Percentiles rank a stretch among this genome's conserved stretches.
phyloP scores from a whole-genome alignment of 805 yeast genomes.

The Ogataea haglerorum region DNA sequence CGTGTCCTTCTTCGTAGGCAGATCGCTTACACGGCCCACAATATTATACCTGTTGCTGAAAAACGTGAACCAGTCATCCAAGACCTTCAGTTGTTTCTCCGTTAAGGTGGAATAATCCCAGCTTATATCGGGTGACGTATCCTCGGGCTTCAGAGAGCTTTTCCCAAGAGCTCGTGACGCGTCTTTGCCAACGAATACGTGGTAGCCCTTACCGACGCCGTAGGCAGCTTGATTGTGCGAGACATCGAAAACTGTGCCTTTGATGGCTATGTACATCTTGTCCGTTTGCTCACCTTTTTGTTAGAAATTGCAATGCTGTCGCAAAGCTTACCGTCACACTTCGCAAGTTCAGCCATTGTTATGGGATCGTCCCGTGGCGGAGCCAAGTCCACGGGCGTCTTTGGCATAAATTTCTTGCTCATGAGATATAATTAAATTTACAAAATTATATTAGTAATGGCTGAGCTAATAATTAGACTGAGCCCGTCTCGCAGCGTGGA shows the following conservation, averaged over 20 bases:
- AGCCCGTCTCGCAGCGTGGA: not conserved
- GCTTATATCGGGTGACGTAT: conserved; percentile 39
- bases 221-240: conserved; percentile 60
- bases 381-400: conserved; percentile 47
- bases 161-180: conserved; percentile 74
- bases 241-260: conserved; percentile 78
- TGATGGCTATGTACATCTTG: conserved; percentile 67
- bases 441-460: not conserved
- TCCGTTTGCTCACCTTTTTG: conserved; percentile 37
- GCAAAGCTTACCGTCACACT: conserved; percentile 35
- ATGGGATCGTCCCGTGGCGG: conserved; percentile 48
- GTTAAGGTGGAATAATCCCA: conserved; percentile 53
- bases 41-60: conserved; percentile 54
- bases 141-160: conserved; percentile 55
- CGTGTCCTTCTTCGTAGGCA: conserved; percentile 16
- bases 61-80: conserved; percentile 71
- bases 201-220: conserved; percentile 75
- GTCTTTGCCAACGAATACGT: conserved; percentile 70
- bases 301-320: not conserved
- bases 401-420: conserved; percentile 47
- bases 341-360: conserved; percentile 39
- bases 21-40: conserved; percentile 37
- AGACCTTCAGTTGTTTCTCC: conserved; percentile 55
- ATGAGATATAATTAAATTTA: conserved; percentile 2
- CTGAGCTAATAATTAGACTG: conserved; percentile 1